Percentiles rank a stretch among this genome's conserved stretches.
Evolutionary conservation across 2,329 filamentous ascomycete species (phyloP).

Genomic region (Atkinsonella hypoxylon): DNA sequence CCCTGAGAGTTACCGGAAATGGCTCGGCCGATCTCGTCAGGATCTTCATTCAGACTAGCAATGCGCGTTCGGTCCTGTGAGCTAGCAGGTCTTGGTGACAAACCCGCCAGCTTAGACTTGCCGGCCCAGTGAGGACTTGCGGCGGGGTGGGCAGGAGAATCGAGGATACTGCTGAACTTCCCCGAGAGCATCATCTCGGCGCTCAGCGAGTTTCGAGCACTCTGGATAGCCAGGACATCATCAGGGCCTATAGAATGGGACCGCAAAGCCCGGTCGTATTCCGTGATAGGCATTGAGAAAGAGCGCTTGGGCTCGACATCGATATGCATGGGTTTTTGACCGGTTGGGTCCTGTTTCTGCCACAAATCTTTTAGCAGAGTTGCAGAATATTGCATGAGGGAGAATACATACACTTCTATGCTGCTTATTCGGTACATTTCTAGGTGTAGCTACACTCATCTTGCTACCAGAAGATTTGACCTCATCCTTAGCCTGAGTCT

Average conservation of each 20-base stretch:
- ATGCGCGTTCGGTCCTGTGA: constrained; percentile 37
- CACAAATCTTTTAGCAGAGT: not conserved
- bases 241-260: constrained; percentile 49
- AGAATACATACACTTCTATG: constrained; percentile 37
- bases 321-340: constrained; percentile 26
- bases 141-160: constrained; percentile 13
- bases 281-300: constrained; percentile 45
- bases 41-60: constrained; percentile 28
- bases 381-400: not conserved
- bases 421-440: constrained; percentile 11
- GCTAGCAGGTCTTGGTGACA: constrained; percentile 51
- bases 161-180: not conserved
- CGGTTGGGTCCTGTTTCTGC: constrained; percentile 18
- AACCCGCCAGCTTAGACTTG: constrained; percentile 35
- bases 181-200: constrained; percentile 28
- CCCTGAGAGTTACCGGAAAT: constrained; percentile 43
- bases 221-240: constrained; percentile 41
- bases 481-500: constrained; percentile 17
- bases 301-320: constrained; percentile 38
- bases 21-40: constrained; percentile 48
- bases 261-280: constrained; percentile 47
- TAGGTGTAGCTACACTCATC: not conserved
- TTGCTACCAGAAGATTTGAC: not conserved
- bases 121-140: constrained; percentile 17
- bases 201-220: constrained; percentile 40